Conservation (phyloP, 352 stramenopile species). For the Pilasporangium apinafurcum region DNA sequence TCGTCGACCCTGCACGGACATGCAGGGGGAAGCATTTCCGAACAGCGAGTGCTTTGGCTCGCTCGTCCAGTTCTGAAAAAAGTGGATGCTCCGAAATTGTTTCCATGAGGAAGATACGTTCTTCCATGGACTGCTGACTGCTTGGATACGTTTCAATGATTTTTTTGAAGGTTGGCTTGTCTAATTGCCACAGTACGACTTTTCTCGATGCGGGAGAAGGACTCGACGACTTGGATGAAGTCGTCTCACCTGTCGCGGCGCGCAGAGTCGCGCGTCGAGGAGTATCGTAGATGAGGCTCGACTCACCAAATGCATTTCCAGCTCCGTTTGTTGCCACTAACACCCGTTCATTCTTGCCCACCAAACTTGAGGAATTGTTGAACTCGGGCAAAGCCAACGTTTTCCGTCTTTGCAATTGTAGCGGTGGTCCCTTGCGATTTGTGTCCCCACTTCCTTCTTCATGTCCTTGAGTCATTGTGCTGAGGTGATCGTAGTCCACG, state of each 20-base stretch:
- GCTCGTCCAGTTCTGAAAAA: constrained; percentile 66
- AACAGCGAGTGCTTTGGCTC: constrained; percentile 72
- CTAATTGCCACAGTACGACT: constrained; percentile 74
- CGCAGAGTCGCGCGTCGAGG: constrained; percentile 69
- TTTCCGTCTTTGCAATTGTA: constrained; percentile 47
- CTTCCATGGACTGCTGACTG: constrained; percentile 75
- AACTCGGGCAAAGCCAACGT: constrained; percentile 70
- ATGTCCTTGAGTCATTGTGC: constrained; percentile 24
- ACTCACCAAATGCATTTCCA: constrained; percentile 76
- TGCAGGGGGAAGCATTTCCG: constrained; percentile 77
- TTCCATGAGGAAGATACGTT: constrained; percentile 68
- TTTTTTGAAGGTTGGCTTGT: constrained; percentile 53
- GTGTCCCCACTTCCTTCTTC: constrained; percentile 9
- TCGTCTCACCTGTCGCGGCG: constrained; percentile 3
- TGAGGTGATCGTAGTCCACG: constrained; percentile 75
- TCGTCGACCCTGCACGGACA: constrained; percentile 48
- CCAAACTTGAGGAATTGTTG: constrained; percentile 46
- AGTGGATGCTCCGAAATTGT: constrained; percentile 66
- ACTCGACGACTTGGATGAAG: neutral
- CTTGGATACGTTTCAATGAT: constrained; percentile 51
- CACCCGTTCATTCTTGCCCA: constrained; percentile 61
- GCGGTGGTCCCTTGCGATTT: constrained; percentile 9
- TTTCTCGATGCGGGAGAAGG: constrained; percentile 1
- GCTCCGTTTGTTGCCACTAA: constrained; percentile 76
- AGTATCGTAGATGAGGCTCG: constrained; percentile 80